Base-by-base conservation (phyloP, 1,284 basidiomycete genomes). In the Schizophyllum commune region DNA sequence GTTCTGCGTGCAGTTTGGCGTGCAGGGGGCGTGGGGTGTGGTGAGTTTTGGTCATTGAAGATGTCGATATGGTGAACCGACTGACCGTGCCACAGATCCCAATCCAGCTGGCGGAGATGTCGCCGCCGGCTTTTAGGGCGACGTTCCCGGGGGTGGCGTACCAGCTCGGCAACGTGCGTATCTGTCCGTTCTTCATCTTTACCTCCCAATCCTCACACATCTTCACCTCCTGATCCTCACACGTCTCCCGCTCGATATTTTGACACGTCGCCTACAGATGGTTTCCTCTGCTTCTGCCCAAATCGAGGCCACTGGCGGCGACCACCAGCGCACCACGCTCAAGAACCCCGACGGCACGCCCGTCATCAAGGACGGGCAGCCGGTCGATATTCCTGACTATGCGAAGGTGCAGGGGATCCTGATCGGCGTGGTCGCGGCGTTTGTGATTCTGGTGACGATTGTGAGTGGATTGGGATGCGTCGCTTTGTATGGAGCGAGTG, bases 71-170 rank as follows among this genome's bases (percentile, higher is more conserved):
- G 34, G 34, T 39, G 13, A 13, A 39, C 34, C 6, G 13, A 39
- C 13, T n/a, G n/a, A n/a, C n/a, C n/a, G n/a, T n/a, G n/a, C n/a
- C n/a, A n/a, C n/a, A 47, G 39, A 88, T 93, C 66, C 92, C 92
- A 1, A 92, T 94, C 68, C 88, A 91, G 71, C 79, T 97, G n/a
- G 83, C 88, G 2, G 96, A 98, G 74, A 87, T 96, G 75, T 89
- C 92, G 0, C 94, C 95, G 0, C 88, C 94, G 0, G 94, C 93
- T 0, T 98, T 97, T 83, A 83, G 96, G 59, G 93, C 94, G 8
- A 91, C 92, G 0, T 98, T 96, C 81, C 89, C 91, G 19, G 96
- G 96, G 65, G 84, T 96, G 0, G 88, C 91, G 0, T 98, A 97
- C 75, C 95, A 97, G 69, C 70, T 94, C 52, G 89, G 91, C 62